Percentiles rank a stretch among this genome's conserved stretches.
phyloP scores from a whole-genome alignment of 352 stramenopile species.

The Phytophthora ohioensis region DNA sequence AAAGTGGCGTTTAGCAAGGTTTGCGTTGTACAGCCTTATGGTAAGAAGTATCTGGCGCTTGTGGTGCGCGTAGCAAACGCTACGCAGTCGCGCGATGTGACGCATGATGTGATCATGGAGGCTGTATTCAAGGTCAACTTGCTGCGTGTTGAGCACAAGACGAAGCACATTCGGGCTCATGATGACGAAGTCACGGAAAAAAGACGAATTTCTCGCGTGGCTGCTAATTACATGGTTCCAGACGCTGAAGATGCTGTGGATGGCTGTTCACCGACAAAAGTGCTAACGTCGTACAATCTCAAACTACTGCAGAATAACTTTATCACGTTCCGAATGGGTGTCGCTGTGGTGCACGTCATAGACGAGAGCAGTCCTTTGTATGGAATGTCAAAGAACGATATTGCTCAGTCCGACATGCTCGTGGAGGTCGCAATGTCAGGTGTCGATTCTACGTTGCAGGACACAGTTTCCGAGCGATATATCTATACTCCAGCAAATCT shows the following conservation, averaged over 20 bases:
- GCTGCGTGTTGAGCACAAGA: constrained; percentile 74
- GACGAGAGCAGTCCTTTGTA: constrained; percentile 74
- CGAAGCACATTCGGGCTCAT: constrained; percentile 45
- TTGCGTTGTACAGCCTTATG: constrained; percentile 80
- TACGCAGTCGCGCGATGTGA: constrained; percentile 81
- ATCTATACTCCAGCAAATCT: constrained; percentile 77
- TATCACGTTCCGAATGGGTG: constrained; percentile 86
- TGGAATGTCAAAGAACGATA: constrained; percentile 64
- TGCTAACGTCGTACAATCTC: constrained; percentile 81
- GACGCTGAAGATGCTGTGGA: constrained; percentile 28
- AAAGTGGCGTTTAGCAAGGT: constrained; percentile 87
- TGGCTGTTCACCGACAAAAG: constrained; percentile 44
- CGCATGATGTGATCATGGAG: constrained; percentile 88
- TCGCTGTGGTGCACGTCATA: constrained; percentile 84
- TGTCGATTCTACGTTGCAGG: constrained; percentile 86
- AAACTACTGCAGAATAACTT: constrained; percentile 86
- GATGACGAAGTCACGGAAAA: constrained; percentile 31
- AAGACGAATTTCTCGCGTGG: constrained; percentile 16
- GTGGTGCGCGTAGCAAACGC: constrained; percentile 85
- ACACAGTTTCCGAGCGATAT: constrained; percentile 83
- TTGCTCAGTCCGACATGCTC: constrained; percentile 77
- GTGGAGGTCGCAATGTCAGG: constrained; percentile 79
- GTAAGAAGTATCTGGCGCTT: constrained; percentile 74
- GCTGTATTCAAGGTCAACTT: constrained; percentile 82
- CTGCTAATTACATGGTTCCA: constrained; percentile 7